Conservation (phyloP, 345 rosid species). For the Balakata baccata region DNA sequence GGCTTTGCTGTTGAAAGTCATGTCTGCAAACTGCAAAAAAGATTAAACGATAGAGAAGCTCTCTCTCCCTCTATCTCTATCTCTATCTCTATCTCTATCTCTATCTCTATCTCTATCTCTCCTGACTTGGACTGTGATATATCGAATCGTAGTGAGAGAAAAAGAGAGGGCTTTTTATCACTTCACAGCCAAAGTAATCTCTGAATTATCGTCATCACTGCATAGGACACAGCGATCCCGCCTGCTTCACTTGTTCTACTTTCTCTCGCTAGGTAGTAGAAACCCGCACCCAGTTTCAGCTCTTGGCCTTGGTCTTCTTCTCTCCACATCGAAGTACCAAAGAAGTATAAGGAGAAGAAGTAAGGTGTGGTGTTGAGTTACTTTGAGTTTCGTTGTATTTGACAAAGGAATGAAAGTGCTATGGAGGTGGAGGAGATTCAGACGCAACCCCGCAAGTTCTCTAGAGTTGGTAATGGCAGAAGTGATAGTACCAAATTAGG, state of each 20-base stretch:
- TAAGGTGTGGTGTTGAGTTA: conserved; percentile 13
- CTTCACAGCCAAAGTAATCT: conserved; percentile 43
- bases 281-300: not conserved
- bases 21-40: conserved; percentile 46
- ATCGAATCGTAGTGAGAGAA: conserved; percentile 36
- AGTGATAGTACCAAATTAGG: conserved; percentile 35
- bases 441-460: conserved; percentile 54
- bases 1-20: conserved; percentile 62
- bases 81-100: too few species aligned
- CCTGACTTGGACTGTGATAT: conserved; percentile 85
- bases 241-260: conserved; percentile 34
- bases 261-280: conserved; percentile 10
- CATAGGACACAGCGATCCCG: conserved; percentile 47
- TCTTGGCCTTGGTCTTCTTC: conserved; percentile 4
- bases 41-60: conserved; percentile 43
- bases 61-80: conserved; percentile 14
- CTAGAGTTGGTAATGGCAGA: conserved; percentile 52
- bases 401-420: conserved; percentile 66
- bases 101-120: too few species aligned
- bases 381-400: conserved; percentile 23
- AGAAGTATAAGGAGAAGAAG: conserved; percentile 12
- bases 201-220: conserved; percentile 59
- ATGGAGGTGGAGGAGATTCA: conserved; percentile 85
- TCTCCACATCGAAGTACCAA: not conserved
- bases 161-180: conserved; percentile 37